Conservation (phyloP, 1,284 basidiomycete genomes). For the Pascua sp. region DNA sequence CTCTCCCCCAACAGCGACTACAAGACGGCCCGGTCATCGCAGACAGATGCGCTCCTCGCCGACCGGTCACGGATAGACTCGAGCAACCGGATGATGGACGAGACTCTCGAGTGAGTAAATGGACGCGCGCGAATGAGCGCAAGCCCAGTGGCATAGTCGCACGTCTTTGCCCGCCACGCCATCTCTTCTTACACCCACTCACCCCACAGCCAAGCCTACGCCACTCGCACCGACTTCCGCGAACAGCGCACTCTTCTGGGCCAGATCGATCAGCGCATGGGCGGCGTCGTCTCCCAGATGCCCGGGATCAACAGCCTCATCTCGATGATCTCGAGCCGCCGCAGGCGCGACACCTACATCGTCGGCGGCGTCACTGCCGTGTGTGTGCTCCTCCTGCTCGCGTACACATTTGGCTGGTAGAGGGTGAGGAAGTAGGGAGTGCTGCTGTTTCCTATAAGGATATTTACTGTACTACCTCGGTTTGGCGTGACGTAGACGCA, state of each 20-base stretch:
- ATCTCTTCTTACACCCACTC: neutral
- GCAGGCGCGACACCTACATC: conserved; percentile 85
- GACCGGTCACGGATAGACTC: conserved; percentile 87
- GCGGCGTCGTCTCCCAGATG: conserved; percentile 74
- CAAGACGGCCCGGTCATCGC: conserved; percentile 66
- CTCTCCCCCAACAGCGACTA: conserved; percentile 56
- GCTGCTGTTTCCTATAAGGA: too few relatives aligned
- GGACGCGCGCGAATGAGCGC: neutral
- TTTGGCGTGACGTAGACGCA: too few relatives aligned
- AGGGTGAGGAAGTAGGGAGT: too few relatives aligned
- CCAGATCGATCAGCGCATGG: conserved; percentile 78
- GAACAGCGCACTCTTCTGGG: conserved; percentile 72
- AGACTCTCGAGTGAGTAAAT: conserved; percentile 70
- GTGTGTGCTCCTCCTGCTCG: conserved; percentile 75
- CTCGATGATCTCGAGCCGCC: conserved; percentile 83
- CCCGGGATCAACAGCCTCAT: conserved; percentile 91
- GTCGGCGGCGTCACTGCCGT: conserved; percentile 79
- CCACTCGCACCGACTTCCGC: conserved; percentile 91
- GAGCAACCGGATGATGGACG: conserved; percentile 91
- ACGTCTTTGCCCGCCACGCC: neutral
- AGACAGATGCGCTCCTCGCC: conserved; percentile 78
- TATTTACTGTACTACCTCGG: too few relatives aligned
- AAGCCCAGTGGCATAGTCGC: neutral
- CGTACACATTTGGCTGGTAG: conserved; percentile 63
- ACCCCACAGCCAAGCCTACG: conserved; percentile 81